Base-by-base conservation (phyloP, 306 rosid genomes). In the Potentilla sterilis region DNA sequence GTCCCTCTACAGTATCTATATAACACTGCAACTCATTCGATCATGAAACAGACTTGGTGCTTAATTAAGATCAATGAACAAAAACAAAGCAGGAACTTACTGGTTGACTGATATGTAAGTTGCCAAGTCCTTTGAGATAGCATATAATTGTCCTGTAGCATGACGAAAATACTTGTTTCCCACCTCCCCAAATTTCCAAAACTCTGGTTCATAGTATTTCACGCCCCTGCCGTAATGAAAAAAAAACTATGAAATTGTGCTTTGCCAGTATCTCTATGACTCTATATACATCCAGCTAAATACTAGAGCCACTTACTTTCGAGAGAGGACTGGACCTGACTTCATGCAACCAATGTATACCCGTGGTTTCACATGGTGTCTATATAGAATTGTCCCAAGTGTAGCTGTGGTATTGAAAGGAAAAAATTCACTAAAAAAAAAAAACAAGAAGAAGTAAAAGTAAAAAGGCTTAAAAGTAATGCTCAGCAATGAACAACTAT, bases 271-370 rank as follows among this genome's bases (percentile, higher is more conserved):
- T 34, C 43, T 21, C 28, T 28, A 28, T 44, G 12, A 24, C 8
- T 43, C 28, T 28, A 28, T 28, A 28, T 48, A 48, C 38, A 55
- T 49, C 16, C 9, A 58, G 28, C 21, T 49, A 77, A 72, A 73
- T 48, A 77, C 21, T 38, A 69, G 67, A 67, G 19, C 24, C 42
- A 24, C 90, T 90, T 90, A 94, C 98, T 90, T 94, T 70, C 83
- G 90, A 70, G 87, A 81, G 72, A 91, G 91, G 80, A 94, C 98
- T 3, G 96, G 98, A 63, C 98, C 98, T 24, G 96, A 90, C 81
- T 94, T 94, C 98, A 91, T 94, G 89, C 98, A 94, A 64, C 98
- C 98, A 70, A 91, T 81, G 62, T 91, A 94, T 55, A 88, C 94
- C 9, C 91, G 92, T 78, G 90, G 87, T 72, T 88, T 91, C 44